Percentiles rank a stretch among this genome's conserved stretches.
Conservation (phyloP, 768 basidiomycete genomes). For the Lactifluus pinguis region DNA sequence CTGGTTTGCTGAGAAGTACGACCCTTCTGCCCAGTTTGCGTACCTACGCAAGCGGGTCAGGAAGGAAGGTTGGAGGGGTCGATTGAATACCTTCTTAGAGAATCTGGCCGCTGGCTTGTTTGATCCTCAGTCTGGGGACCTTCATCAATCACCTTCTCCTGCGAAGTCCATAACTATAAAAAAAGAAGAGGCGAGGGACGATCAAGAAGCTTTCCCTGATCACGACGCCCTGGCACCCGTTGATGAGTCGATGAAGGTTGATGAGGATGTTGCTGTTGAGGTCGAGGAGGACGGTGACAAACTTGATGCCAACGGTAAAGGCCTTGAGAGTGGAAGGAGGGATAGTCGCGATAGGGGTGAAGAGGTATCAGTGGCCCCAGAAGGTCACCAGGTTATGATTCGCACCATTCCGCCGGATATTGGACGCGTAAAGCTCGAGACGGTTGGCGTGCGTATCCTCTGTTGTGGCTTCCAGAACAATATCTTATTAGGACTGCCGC, state of each 20-base stretch:
- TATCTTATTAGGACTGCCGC: conserved; percentile 12
- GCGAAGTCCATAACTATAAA: conserved; percentile 32
- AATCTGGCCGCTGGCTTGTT: conserved; percentile 80
- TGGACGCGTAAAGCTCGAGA: conserved; percentile 81
- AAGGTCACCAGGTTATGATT: conserved; percentile 90
- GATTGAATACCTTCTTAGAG: conserved; percentile 60
- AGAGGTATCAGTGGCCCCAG: conserved; percentile 54
- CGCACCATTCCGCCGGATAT: conserved; percentile 92
- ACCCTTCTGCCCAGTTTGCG: conserved; percentile 61
- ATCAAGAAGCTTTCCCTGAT: conserved; percentile 19
- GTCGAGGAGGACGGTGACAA: conserved; percentile 67
- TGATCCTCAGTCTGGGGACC: conserved; percentile 68
- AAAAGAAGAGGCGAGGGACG: conserved; percentile 39
- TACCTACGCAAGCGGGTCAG: conserved; percentile 69
- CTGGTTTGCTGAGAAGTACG: conserved; percentile 97
- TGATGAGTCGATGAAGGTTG: conserved; percentile 66
- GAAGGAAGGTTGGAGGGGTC: conserved; percentile 77
- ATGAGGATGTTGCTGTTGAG: conserved; percentile 67
- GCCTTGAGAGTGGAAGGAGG: conserved; percentile 35
- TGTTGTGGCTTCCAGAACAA: conserved; percentile 5
- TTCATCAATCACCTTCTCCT: conserved; percentile 39
- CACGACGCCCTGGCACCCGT: conserved; percentile 24
- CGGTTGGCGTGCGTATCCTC: conserved; percentile 40
- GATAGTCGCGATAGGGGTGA: conserved; percentile 47
- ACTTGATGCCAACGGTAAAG: conserved; percentile 51